These are phyloP conservation scores for Wickerhamiella bombiphila DNA, from an alignment of 805 yeast genomes.

Conservation along the genomic window DNA sequence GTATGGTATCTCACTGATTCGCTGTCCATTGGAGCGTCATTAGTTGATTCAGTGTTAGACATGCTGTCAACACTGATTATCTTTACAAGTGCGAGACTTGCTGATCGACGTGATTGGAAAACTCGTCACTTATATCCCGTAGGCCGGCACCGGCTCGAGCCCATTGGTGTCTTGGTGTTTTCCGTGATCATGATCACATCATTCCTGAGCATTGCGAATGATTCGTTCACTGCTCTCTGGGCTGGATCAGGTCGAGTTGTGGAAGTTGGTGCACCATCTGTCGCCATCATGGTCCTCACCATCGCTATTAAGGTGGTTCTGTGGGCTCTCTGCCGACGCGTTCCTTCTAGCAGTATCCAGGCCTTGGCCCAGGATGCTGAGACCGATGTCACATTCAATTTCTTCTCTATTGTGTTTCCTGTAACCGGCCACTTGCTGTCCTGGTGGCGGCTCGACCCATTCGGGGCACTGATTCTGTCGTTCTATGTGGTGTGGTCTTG, in stretches of 20 bases:
- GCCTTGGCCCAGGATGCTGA: slow-evolving; percentile 73
- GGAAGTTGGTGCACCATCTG: slow-evolving; percentile 35
- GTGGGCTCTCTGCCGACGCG: slow-evolving; percentile 46
- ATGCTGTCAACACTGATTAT: slow-evolving; percentile 63
- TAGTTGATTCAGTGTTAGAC: slow-evolving; percentile 63
- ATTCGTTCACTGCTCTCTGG: slow-evolving; percentile 39
- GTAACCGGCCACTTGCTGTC: slow-evolving; percentile 36
- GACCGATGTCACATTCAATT: slow-evolving; percentile 62
- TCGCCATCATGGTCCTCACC: slow-evolving; percentile 47
- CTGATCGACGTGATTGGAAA: slow-evolving; percentile 31
- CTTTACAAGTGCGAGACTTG: slow-evolving; percentile 37
- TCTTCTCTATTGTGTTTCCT: slow-evolving; percentile 59
- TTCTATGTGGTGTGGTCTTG: slow-evolving; percentile 49
- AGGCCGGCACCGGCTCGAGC: slow-evolving; percentile 60
- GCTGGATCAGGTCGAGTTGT: slow-evolving; percentile 28
- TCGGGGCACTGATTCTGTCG: slow-evolving; percentile 54
- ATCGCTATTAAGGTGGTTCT: slow-evolving; percentile 45
- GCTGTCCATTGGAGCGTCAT: slow-evolving; percentile 61
- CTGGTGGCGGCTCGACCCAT: slow-evolving; percentile 60
- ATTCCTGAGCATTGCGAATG: slow-evolving; percentile 57
- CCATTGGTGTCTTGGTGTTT: slow-evolving; percentile 62
- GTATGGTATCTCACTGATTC: slow-evolving; percentile 55
- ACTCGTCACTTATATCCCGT: slow-evolving; percentile 38
- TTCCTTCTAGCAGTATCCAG: slow-evolving; percentile 52
- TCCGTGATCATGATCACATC: slow-evolving; percentile 57